A percentile compares a stretch with the other conserved stretches of the same genome.
Conservation (phyloP, 345 rosid species). For the Anastatica hierochuntica region DNA sequence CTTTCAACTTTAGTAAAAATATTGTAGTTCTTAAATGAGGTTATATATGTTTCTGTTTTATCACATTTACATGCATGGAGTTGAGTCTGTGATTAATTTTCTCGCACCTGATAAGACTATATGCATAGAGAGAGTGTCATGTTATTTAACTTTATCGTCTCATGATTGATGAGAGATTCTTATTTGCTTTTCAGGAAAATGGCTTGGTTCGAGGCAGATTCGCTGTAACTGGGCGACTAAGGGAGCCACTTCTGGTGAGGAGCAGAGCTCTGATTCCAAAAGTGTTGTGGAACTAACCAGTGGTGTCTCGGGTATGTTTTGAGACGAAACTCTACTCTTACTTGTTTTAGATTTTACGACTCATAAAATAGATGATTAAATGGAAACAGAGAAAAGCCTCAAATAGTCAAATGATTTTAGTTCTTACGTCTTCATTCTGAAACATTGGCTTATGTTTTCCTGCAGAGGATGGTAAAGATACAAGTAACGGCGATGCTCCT, state of each 20-base stretch:
- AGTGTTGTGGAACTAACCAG: constrained; percentile 70
- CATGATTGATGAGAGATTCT: neutral
- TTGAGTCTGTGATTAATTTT: neutral
- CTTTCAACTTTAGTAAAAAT: neutral
- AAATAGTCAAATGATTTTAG: neutral
- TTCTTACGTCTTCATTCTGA: neutral
- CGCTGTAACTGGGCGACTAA: constrained; percentile 97
- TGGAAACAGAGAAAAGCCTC: neutral
- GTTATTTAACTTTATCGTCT: neutral
- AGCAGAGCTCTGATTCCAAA: constrained; percentile 62
- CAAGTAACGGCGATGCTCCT: constrained; percentile 32
- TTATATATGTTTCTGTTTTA: neutral
- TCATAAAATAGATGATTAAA: neutral
- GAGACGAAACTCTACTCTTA: neutral
- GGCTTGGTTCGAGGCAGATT: constrained; percentile 93
- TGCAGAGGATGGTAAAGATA: constrained; percentile 36
- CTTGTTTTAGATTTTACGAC: neutral
- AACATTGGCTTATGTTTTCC: constrained; percentile 8
- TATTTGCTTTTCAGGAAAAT: constrained; percentile 47
- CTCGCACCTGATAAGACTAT: neutral
- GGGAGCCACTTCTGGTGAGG: constrained; percentile 62
- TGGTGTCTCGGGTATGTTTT: constrained; percentile 61
- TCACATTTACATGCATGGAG: neutral
- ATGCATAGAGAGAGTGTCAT: neutral
- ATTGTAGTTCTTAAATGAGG: neutral